These are phyloP conservation scores for Ceratocystis cacaofunesta DNA, from an alignment of 2,329 filamentous ascomycete genomes.

Conservation along the genomic window DNA sequence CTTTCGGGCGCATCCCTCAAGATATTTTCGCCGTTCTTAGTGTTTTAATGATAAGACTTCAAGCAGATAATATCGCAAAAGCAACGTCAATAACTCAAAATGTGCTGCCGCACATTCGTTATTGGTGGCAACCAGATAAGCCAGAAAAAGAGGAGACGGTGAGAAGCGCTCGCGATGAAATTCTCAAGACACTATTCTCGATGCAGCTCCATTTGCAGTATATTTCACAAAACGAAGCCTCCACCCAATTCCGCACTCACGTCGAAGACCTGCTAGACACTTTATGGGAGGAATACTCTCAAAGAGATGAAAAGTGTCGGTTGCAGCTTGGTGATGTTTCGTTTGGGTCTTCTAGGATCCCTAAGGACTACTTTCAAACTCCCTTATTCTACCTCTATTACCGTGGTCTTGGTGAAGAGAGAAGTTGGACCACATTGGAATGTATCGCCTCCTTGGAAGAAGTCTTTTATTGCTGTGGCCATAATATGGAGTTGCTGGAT, in stretches of 20 bases:
- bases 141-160: conserved; percentile 44
- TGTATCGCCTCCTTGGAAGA: conserved; percentile 43
- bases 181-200: conserved; percentile 57
- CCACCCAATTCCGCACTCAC: conserved; percentile 28
- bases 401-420: conserved; percentile 40
- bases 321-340: conserved; percentile 65
- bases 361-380: conserved; percentile 32
- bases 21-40: conserved; percentile 65
- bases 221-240: conserved; percentile 30
- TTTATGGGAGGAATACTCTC: conserved; percentile 66
- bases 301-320: conserved; percentile 52
- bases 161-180: conserved; percentile 56
- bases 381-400: conserved; percentile 39
- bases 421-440: conserved; percentile 45
- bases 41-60: conserved; percentile 46
- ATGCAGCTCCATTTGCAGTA: conserved; percentile 48
- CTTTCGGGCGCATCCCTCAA: conserved; percentile 50
- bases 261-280: conserved; percentile 54
- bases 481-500: background rate
- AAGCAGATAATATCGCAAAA: conserved; percentile 53
- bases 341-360: conserved; percentile 35
- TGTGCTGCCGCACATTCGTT: conserved; percentile 55
- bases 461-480: conserved; percentile 20
- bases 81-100: conserved; percentile 44
- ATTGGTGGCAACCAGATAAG: conserved; percentile 64